These are phyloP conservation scores for Fraxinus cuspidata DNA, from an alignment of 257 asterid genomes.

Conservation along the genomic window DNA sequence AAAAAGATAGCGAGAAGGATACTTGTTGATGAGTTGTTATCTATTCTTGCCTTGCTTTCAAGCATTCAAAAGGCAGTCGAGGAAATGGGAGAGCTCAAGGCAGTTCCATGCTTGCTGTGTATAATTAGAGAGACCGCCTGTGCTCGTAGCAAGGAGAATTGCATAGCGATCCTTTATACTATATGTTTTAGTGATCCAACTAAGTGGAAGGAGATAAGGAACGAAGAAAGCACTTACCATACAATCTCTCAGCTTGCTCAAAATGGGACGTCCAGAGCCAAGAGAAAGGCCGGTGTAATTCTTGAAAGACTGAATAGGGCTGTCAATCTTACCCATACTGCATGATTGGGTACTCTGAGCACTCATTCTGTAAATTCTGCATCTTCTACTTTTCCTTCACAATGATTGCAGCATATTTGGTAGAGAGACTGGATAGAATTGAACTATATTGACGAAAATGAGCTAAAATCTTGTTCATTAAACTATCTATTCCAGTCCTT, in stretches of 20 bases:
- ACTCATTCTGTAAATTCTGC: constrained; percentile 1
- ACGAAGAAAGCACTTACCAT: constrained; percentile 51
- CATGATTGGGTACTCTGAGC: no score
- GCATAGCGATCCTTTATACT: constrained; percentile 54
- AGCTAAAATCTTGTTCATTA: no score
- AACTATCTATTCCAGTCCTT: no score
- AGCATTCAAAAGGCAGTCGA: constrained; percentile 60
- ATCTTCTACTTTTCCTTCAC: constrained; percentile 19
- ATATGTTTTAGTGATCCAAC: constrained; percentile 62
- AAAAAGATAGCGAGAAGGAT: constrained; percentile 47
- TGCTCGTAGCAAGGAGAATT: constrained; percentile 65
- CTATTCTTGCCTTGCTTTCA: constrained; percentile 85
- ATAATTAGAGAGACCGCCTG: constrained; percentile 58
- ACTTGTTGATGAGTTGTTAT: constrained; percentile 68
- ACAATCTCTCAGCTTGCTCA: constrained; percentile 66
- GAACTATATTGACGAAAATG: no score
- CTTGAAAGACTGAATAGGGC: constrained; percentile 53
- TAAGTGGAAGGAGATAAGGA: constrained; percentile 70
- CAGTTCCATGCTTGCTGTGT: constrained; percentile 63
- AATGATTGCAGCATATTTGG: no score
- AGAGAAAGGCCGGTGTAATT: constrained; percentile 75
- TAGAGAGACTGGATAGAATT: no score
- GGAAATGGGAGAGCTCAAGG: constrained; percentile 66
- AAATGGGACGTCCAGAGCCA: constrained; percentile 78
- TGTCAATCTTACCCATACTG: no score